A percentile compares a stretch with the other conserved stretches of the same genome.
These are phyloP conservation scores for Exophiala spinifera DNA, from an alignment of 2,329 filamentous ascomycete genomes.

Conservation along the genomic window DNA sequence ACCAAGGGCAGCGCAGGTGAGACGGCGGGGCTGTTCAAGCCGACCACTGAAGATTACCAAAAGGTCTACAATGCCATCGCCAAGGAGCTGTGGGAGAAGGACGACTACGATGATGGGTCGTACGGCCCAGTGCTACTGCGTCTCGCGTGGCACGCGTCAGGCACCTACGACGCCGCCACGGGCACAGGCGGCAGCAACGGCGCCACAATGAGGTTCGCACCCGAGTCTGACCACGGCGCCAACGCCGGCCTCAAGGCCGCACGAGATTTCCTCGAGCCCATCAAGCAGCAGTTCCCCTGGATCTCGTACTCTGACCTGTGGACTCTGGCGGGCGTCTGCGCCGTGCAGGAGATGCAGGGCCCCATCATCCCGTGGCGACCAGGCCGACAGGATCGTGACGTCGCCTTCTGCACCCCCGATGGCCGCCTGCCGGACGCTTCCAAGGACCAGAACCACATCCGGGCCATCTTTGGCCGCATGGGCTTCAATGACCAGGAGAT, in stretches of 20 bases:
- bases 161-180: conserved; percentile 86
- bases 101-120: conserved; percentile 94
- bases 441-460: conserved; percentile 76
- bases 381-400: conserved; percentile 75
- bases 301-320: conserved; percentile 95
- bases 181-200: conserved; percentile 91
- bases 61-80: conserved; percentile 90
- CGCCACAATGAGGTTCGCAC: conserved; percentile 92
- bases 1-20: conserved; percentile 36
- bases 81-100: conserved; percentile 74
- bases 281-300: conserved; percentile 92
- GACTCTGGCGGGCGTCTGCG: conserved; percentile 81
- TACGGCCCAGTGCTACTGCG: conserved; percentile 89
- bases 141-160: conserved; percentile 90
- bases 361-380: conserved; percentile 84
- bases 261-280: conserved; percentile 86
- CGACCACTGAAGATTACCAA: conserved; percentile 86
- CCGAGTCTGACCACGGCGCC: conserved; percentile 85
- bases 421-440: conserved; percentile 81
- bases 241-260: conserved; percentile 86
- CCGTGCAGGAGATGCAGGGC: conserved; percentile 93
- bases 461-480: conserved; percentile 93
- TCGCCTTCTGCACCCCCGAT: conserved; percentile 84
- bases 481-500: conserved; percentile 97
- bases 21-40: conserved; percentile 61